A percentile compares a stretch with the other conserved stretches of the same genome.
These are phyloP conservation scores for Brasenia schreberi DNA, from an alignment of 164 flowering plant genomes.

Conservation along the genomic window DNA sequence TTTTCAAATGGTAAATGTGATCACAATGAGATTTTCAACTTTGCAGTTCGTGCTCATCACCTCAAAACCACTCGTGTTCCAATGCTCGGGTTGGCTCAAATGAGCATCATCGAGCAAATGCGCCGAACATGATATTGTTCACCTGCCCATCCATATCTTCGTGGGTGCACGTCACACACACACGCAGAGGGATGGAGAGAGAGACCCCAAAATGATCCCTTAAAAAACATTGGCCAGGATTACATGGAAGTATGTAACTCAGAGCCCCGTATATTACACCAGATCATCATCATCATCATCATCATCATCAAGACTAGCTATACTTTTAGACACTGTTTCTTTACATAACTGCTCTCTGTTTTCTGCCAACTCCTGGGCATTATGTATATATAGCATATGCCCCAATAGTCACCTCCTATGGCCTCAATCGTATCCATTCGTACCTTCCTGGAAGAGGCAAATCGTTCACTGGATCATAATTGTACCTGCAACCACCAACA, in stretches of 20 bases:
- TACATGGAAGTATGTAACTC: not conserved
- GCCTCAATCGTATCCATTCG: conserved; percentile 56
- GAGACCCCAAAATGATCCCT: not conserved
- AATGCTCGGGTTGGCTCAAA: too few species aligned
- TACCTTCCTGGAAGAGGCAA: conserved; percentile 72
- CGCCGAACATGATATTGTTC: too few species aligned
- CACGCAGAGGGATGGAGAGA: too few species aligned
- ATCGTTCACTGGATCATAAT: conserved; percentile 62
- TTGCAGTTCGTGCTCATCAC: too few species aligned
- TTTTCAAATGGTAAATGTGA: too few species aligned
- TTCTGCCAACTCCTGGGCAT: too few species aligned
- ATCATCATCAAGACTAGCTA: not conserved
- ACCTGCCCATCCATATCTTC: too few species aligned
- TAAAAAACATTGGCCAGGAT: not conserved
- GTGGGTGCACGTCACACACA: too few species aligned
- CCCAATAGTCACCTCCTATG: conserved; percentile 8
- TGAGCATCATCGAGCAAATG: too few species aligned
- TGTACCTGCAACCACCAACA: conserved; percentile 46
- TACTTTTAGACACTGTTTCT: not conserved
- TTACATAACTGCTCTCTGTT: not conserved
- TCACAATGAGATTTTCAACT: too few species aligned
- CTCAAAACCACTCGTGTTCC: too few species aligned
- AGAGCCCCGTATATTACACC: not conserved
- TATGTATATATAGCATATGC: not conserved
- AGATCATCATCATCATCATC: too few species aligned